Evolutionary conservation across 176 grass and related monocot species (phyloP).

Genomic region (Metroxylon sagu): DNA sequence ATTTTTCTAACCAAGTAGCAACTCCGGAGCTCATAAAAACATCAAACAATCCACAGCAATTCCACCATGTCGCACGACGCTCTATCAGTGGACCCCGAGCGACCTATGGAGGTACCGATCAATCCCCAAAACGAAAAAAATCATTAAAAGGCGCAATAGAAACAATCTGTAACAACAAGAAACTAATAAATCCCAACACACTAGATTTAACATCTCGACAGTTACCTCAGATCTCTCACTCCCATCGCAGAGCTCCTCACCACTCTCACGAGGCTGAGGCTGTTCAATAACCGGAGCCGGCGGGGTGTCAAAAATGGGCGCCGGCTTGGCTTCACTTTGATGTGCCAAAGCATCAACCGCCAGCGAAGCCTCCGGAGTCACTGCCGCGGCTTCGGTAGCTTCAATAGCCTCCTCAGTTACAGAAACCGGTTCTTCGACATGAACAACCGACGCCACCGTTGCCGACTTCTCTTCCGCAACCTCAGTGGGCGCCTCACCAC

Average conservation of each 20-base stretch:
- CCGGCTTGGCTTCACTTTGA: too few species aligned
- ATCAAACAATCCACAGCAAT: constrained; percentile 8
- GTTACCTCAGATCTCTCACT: constrained; percentile 1
- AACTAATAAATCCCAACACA: neutral
- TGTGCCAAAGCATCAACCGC: neutral
- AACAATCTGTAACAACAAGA: neutral
- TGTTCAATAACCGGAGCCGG: neutral
- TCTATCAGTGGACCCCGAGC: neutral
- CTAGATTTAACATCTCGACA: neutral
- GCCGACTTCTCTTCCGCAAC: too few species aligned
- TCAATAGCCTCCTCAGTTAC: too few species aligned
- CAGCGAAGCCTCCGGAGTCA: neutral
- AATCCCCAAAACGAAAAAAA: neutral
- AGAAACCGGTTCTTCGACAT: too few species aligned
- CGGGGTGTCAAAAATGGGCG: too few species aligned
- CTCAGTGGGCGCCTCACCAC: neutral
- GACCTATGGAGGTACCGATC: neutral
- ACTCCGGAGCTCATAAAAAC: neutral
- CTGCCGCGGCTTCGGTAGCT: neutral
- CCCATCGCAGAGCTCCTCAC: neutral
- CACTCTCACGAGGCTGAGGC: neutral
- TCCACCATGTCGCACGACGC: neutral
- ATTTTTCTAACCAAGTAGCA: too few species aligned
- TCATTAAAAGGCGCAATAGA: neutral
- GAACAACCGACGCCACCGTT: too few species aligned